Conservation (phyloP, 805 yeast species). For the Lipomyces starkeyi region DNA sequence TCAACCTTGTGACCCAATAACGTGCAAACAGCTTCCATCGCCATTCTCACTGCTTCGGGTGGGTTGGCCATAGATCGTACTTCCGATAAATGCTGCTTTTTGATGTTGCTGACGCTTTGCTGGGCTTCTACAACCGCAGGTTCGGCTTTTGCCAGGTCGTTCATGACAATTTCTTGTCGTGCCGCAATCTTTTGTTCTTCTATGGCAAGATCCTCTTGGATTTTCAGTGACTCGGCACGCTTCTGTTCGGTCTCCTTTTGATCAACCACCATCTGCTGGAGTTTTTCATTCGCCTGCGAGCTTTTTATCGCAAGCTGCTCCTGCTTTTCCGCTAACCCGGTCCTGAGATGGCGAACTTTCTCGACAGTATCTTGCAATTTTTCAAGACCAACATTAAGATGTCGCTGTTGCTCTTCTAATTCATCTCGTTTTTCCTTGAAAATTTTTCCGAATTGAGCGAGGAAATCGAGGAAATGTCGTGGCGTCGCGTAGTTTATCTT, state of each 20-base stretch:
- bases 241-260: slow-evolving; percentile 93
- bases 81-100: slow-evolving; percentile 90
- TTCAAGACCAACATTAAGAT: slow-evolving; percentile 73
- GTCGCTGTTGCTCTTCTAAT: slow-evolving; percentile 71
- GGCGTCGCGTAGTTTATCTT: slow-evolving; percentile 50
- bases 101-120: slow-evolving; percentile 87
- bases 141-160: slow-evolving; percentile 75
- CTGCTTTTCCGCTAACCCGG: slow-evolving; percentile 60
- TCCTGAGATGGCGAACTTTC: slow-evolving; percentile 66
- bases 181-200: slow-evolving; percentile 67
- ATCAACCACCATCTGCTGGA: slow-evolving; percentile 75
- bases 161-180: slow-evolving; percentile 60
- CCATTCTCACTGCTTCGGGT: slow-evolving; percentile 81
- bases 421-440: slow-evolving; percentile 54
- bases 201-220: slow-evolving; percentile 68
- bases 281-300: slow-evolving; percentile 69
- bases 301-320: slow-evolving; percentile 60
- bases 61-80: slow-evolving; percentile 88
- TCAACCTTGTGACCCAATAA: slow-evolving; percentile 72
- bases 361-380: slow-evolving; percentile 77
- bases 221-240: slow-evolving; percentile 80
- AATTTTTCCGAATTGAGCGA: slow-evolving; percentile 47
- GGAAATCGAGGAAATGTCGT: slow-evolving; percentile 59
- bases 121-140: slow-evolving; percentile 87
- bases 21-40: slow-evolving; percentile 86